These are phyloP conservation scores for Zygoascus sp. DNA, from an alignment of 1,139 yeast genomes.

Conservation along the genomic window DNA sequence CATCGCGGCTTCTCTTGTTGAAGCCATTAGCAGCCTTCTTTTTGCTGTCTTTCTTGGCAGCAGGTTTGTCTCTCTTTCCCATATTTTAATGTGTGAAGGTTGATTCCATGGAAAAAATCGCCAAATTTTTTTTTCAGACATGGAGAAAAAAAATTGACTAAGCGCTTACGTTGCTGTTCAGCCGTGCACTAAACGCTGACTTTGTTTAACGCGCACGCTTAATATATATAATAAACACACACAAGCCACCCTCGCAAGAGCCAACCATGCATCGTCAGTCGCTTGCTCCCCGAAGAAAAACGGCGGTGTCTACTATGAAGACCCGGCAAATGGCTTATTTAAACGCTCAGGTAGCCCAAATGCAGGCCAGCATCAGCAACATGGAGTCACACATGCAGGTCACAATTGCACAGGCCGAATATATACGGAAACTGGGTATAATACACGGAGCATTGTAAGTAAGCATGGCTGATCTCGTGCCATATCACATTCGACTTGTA, in stretches of 20 bases:
- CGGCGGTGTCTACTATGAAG: slow-evolving; percentile 16
- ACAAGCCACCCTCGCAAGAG: neutral
- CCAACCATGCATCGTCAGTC: slow-evolving; percentile 17
- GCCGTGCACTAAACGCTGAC: neutral
- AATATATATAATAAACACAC: neutral
- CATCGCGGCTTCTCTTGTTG: slow-evolving; percentile 15
- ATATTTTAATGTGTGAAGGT: neutral
- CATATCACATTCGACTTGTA: too few species aligned
- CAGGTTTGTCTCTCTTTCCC: slow-evolving; percentile 12
- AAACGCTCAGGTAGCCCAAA: slow-evolving; percentile 58
- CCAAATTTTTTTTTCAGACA: neutral
- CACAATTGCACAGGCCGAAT: slow-evolving; percentile 53
- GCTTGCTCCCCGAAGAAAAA: slow-evolving; percentile 18
- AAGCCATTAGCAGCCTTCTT: slow-evolving; percentile 10
- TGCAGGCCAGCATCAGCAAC: slow-evolving; percentile 56
- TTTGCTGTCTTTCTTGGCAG: slow-evolving; percentile 5
- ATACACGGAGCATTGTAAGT: slow-evolving; percentile 54
- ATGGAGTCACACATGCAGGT: slow-evolving; percentile 51
- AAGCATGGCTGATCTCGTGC: too few species aligned
- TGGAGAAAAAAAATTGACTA: neutral
- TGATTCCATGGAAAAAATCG: neutral
- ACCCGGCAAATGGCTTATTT: slow-evolving; percentile 55
- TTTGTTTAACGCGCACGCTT: too few species aligned
- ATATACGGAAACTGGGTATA: slow-evolving; percentile 53
- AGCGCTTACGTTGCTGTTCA: neutral